Conservation (phyloP, 1,284 basidiomycete genomes). For the Omphalotus olearius region DNA sequence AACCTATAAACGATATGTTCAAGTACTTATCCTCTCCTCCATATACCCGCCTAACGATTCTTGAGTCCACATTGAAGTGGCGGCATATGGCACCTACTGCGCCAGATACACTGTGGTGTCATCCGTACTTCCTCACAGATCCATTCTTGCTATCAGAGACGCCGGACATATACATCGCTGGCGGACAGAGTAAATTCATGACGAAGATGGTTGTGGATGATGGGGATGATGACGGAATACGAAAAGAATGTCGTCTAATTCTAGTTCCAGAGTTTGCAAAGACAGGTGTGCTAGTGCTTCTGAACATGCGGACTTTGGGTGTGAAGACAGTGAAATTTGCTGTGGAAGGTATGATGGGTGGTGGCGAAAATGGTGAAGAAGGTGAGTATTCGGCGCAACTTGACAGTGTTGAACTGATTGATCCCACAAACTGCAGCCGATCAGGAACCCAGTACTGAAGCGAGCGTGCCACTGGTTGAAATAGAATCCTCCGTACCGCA, state of each 20-base stretch:
- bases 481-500: slow-evolving; percentile 8
- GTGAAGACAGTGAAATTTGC: slow-evolving; percentile 43
- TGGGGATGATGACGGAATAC: slow-evolving; percentile 22
- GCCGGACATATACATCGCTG: slow-evolving; percentile 90
- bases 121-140: slow-evolving; percentile 86
- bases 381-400: not conserved
- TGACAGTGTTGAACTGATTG: not conserved
- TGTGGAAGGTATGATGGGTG: slow-evolving; percentile 32
- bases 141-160: slow-evolving; percentile 86
- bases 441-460: not conserved
- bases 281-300: slow-evolving; percentile 56
- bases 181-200: slow-evolving; percentile 83
- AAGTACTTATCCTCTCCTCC: slow-evolving; percentile 80
- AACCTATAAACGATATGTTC: slow-evolving; percentile 93
- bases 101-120: slow-evolving; percentile 98
- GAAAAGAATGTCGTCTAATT: slow-evolving; percentile 66
- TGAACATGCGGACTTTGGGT: slow-evolving; percentile 50
- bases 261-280: slow-evolving; percentile 81
- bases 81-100: slow-evolving; percentile 96
- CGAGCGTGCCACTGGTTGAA: not conserved
- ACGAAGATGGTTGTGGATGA: slow-evolving; percentile 60
- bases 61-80: slow-evolving; percentile 85
- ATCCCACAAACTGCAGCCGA: not conserved
- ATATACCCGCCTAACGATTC: slow-evolving; percentile 67
- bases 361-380: slow-evolving; percentile 16